These are phyloP conservation scores for Uncinocarpus reesii DNA, from an alignment of 2,329 filamentous ascomycete genomes.

Conservation along the genomic window DNA sequence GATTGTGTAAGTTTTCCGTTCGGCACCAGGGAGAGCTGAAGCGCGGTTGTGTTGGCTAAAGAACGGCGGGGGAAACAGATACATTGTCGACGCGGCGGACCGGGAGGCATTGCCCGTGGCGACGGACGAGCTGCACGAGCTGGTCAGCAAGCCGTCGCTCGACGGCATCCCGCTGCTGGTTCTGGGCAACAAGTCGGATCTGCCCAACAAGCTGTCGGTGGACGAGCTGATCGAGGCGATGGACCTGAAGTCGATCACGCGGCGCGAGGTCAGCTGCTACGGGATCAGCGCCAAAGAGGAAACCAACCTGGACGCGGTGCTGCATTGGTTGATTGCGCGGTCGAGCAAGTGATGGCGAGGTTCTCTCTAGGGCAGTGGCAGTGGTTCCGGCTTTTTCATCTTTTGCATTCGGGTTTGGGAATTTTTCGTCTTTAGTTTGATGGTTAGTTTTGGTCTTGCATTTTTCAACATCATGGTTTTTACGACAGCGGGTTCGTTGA, in stretches of 20 bases:
- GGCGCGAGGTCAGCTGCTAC: slow-evolving; percentile 95
- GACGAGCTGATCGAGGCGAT: slow-evolving; percentile 92
- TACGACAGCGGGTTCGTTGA: too few species aligned
- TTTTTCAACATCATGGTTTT: too few species aligned
- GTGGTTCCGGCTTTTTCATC: neutral
- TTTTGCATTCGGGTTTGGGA: slow-evolving; percentile 3
- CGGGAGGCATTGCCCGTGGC: slow-evolving; percentile 68
- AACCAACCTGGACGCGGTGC: slow-evolving; percentile 91
- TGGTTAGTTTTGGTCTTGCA: neutral
- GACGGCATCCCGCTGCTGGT: slow-evolving; percentile 87
- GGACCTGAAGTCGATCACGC: slow-evolving; percentile 76
- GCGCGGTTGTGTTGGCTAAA: neutral
- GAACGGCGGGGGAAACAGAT: slow-evolving; percentile 40
- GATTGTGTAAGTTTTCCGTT: slow-evolving; percentile 60
- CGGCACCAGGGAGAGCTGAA: neutral
- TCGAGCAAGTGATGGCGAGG: slow-evolving; percentile 53
- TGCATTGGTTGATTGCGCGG: slow-evolving; percentile 92
- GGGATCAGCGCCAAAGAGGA: slow-evolving; percentile 98
- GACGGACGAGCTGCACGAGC: slow-evolving; percentile 80
- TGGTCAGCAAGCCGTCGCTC: slow-evolving; percentile 74
- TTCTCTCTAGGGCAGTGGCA: neutral
- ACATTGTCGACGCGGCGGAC: slow-evolving; percentile 96
- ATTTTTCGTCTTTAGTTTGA: neutral
- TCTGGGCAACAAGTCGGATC: slow-evolving; percentile 92
- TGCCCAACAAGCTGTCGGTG: slow-evolving; percentile 79